Conservation (phyloP, 176 grass and related monocot species). For the Eragrostis curvula region DNA sequence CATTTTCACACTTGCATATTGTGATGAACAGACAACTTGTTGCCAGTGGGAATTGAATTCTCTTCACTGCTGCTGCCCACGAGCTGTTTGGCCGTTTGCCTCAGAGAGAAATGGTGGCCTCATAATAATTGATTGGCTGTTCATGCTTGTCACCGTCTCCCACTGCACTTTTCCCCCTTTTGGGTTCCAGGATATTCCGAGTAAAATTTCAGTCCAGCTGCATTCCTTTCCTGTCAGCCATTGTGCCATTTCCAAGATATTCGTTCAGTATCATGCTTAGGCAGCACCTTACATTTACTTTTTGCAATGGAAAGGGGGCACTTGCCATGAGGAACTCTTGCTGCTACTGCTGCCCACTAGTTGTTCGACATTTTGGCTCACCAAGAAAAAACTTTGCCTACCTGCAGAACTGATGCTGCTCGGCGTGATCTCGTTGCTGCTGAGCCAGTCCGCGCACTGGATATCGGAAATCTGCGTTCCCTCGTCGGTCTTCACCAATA, state of each 20-base stretch:
- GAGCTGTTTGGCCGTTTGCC: not conserved
- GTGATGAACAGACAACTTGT: not conserved
- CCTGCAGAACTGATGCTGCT: slow-evolving; percentile 90
- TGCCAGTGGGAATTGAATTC: not conserved
- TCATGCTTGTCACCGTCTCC: too few species aligned
- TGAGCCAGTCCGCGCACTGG: slow-evolving; percentile 84
- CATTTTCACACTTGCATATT: not conserved
- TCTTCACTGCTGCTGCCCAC: not conserved
- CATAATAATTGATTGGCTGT: too few species aligned
- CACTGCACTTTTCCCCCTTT: not conserved
- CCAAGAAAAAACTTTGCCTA: slow-evolving; percentile 7
- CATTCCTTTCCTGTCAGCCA: not conserved
- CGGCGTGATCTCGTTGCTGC: slow-evolving; percentile 88
- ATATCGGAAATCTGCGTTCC: slow-evolving; percentile 94
- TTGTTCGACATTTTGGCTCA: slow-evolving; percentile 40
- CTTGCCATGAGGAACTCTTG: not conserved
- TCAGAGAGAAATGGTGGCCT: too few species aligned
- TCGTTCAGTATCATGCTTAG: too few species aligned
- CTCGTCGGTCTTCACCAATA: slow-evolving; percentile 65
- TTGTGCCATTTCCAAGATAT: too few species aligned
- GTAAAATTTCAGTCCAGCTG: not conserved
- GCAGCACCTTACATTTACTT: too few species aligned
- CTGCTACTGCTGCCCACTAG: not conserved
- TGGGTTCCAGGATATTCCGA: not conserved
- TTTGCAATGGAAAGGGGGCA: not conserved